A percentile compares a stretch with the other conserved stretches of the same genome.
These are phyloP conservation scores for Candida dajiaensis DNA, from an alignment of 805 yeast species.

Conservation along the genomic window DNA sequence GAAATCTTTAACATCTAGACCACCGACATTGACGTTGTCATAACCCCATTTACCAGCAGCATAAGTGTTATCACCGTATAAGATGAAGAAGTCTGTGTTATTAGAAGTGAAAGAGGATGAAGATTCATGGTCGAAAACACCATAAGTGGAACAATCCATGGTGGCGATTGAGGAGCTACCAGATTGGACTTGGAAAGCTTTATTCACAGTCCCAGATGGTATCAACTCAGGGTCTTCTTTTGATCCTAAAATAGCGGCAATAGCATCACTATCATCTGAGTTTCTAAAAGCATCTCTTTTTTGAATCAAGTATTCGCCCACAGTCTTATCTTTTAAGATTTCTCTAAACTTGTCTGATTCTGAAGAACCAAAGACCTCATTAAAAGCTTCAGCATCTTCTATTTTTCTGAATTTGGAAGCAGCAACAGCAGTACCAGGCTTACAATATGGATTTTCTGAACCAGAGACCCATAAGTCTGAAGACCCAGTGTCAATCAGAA, in stretches of 20 bases:
- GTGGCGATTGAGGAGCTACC: conserved; percentile 17
- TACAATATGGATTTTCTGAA: conserved; percentile 42
- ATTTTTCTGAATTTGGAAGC: conserved; percentile 10
- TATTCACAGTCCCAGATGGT: conserved; percentile 4
- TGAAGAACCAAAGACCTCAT: not conserved
- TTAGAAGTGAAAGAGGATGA: conserved; percentile 31
- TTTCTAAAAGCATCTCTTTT: conserved; percentile 9
- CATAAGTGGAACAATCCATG: conserved; percentile 33
- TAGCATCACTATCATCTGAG: conserved; percentile 3
- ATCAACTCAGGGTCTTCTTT: too few relatives aligned
- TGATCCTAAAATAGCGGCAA: not conserved
- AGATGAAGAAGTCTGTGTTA: conserved; percentile 33
- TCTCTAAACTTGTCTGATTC: conserved; percentile 2
- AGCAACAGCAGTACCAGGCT: conserved; percentile 9
- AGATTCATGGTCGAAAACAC: conserved; percentile 29
- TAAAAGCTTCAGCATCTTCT: conserved; percentile 4
- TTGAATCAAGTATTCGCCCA: not conserved
- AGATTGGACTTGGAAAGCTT: conserved; percentile 2
- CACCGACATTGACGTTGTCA: conserved; percentile 55
- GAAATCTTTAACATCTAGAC: conserved; percentile 42
- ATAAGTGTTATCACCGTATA: conserved; percentile 43
- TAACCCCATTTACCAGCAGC: conserved; percentile 34
- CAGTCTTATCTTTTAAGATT: not conserved
- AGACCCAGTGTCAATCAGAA: conserved; percentile 72
- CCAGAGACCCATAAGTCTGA: conserved; percentile 65